Evolutionary conservation across 2,329 filamentous ascomycete species (phyloP).

Genomic region (Penicillium hordei): DNA sequence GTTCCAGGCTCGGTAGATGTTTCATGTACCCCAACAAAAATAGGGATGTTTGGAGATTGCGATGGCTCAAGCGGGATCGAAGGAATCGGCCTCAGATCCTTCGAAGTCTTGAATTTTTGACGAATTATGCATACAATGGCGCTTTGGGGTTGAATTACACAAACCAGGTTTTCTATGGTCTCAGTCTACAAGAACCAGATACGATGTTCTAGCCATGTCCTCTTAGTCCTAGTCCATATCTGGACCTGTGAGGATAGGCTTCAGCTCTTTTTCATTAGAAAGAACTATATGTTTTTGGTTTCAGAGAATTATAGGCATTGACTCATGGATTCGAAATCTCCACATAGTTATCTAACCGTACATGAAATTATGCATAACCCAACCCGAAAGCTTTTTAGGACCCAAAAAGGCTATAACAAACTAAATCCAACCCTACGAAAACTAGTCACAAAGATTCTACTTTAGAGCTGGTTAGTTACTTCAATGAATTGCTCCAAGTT

Average conservation of each 20-base stretch:
- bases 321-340: not conserved
- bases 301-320: not conserved
- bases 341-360: not conserved
- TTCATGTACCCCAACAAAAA: not conserved
- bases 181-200: constrained; percentile 2
- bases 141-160: constrained; percentile 29
- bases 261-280: not conserved
- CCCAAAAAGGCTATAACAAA: constrained; percentile 1
- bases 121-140: constrained; percentile 35
- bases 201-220: not conserved
- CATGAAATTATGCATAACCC: not conserved
- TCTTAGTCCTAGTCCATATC: not conserved
- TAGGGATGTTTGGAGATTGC: not conserved
- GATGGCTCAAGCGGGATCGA: constrained; percentile 6
- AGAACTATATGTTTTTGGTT: not conserved
- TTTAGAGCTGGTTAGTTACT: constrained; percentile 62
- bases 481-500: constrained; percentile 83
- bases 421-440: not conserved
- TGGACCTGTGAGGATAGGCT: not conserved
- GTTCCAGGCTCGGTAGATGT: constrained; percentile 83
- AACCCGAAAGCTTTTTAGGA: not conserved
- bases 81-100: constrained; percentile 8
- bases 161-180: constrained; percentile 5
- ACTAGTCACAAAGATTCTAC: not conserved
- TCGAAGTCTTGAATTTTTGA: constrained; percentile 11